Conservation (phyloP, 768 basidiomycete genomes). For the Suillus subaureus region DNA sequence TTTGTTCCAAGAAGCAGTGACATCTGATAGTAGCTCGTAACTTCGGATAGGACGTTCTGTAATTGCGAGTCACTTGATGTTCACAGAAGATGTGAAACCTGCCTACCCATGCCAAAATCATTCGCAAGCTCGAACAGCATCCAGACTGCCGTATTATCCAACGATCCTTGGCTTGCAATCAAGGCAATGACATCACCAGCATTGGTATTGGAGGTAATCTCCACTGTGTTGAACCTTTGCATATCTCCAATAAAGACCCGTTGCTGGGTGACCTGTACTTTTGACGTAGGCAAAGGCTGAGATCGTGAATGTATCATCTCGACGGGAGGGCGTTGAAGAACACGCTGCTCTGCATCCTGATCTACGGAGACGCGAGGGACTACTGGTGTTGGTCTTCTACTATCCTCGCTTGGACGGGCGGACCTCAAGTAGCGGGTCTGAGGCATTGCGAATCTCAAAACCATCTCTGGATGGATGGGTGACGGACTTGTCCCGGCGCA, state of each 20-base stretch:
- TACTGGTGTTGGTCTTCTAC: slow-evolving; percentile 22
- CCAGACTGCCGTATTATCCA: slow-evolving; percentile 74
- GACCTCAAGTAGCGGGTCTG: slow-evolving; percentile 23
- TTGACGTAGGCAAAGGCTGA: slow-evolving; percentile 28
- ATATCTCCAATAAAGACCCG: slow-evolving; percentile 77
- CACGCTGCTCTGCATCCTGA: slow-evolving; percentile 23
- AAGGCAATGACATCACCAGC: slow-evolving; percentile 73
- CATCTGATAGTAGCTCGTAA: slow-evolving; percentile 80
- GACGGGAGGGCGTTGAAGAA: slow-evolving; percentile 34
- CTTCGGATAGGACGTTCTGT: slow-evolving; percentile 87
- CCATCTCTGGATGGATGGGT: slow-evolving; percentile 14
- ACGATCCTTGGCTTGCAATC: slow-evolving; percentile 65
- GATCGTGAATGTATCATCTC: neutral
- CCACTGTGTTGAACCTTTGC: slow-evolving; percentile 76
- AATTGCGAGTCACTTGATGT: slow-evolving; percentile 15
- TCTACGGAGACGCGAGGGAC: slow-evolving; percentile 26
- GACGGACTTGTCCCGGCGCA: slow-evolving; percentile 2
- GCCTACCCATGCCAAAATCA: slow-evolving; percentile 90
- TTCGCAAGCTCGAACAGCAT: slow-evolving; percentile 90
- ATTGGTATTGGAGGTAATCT: slow-evolving; percentile 64
- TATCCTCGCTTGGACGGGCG: slow-evolving; percentile 30
- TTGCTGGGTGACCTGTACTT: slow-evolving; percentile 52
- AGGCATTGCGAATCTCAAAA: slow-evolving; percentile 10
- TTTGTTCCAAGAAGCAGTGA: slow-evolving; percentile 87
- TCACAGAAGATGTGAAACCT: slow-evolving; percentile 4